Base-by-base conservation (phyloP, 2,329 filamentous ascomycete species). In the Clarireedia homoeocarpa region DNA sequence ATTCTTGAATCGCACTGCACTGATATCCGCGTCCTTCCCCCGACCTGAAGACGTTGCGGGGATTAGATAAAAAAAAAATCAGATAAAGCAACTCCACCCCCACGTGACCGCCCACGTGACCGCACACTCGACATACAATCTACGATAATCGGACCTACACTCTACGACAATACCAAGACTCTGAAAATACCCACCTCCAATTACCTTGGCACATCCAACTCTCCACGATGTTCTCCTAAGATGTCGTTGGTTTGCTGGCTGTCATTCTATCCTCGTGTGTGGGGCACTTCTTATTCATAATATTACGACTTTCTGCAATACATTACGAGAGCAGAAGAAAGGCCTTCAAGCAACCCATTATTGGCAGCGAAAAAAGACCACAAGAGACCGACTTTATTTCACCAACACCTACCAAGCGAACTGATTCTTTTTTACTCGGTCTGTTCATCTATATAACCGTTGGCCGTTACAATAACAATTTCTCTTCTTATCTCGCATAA, bases 401-500 rank as follows among this genome's bases (percentile, higher is more conserved):
- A 40, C 38, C 48, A 50, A 50, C 52, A 36, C 4, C 17, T 26
- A 15, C 20, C 49, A 45, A 12, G 24, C 20, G 39, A 23, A 38
- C 24, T 27, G 17, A 20, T 27, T 24, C 6, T 15, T 44, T 23
- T 34, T 7, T 50, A 24, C 6, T 50, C n/a, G 17, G n/a, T 26
- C 24, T 44, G 1, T 24, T 27, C n/a, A 54, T 7, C 5, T 24
- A 44, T 51, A 44, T 40, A 57, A 48, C 39, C 36, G 39, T 17
- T 23, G 12, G 14, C 20, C 0, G 40, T 45, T 30, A 48, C n/a
- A 50, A 6, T 5, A 14, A 40, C 26, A 44, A n/a, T 51, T 54
- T 34, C 45, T 45, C 51, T 44, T 54, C 47, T 50, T 26, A 53
- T 53, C 55, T 52, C 57, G 51, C 27, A 39, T 5, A 49, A 30